Conservation (phyloP, 805 yeast genomes). For the Zygoascus flipseniorum region DNA sequence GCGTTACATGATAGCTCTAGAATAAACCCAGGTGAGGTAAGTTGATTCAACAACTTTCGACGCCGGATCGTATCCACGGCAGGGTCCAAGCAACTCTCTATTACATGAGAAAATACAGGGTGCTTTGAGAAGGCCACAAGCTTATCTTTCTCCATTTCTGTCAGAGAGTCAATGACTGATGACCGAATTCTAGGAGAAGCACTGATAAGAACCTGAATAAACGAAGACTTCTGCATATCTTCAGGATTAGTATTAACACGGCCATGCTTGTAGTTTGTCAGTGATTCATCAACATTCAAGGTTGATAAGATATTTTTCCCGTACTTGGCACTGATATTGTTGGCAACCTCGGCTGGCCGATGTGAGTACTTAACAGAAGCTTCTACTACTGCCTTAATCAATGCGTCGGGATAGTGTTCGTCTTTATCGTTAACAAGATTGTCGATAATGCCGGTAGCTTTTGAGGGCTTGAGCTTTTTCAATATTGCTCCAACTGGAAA, state of each 20-base stretch:
- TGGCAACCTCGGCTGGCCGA: slow-evolving; percentile 8
- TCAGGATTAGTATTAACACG: slow-evolving; percentile 54
- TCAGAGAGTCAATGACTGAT: slow-evolving; percentile 47
- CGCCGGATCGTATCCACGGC: slow-evolving; percentile 45
- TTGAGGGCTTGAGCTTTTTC: slow-evolving; percentile 52
- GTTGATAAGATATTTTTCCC: background rate
- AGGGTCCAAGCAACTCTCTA: slow-evolving; percentile 53
- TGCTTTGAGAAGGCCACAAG: slow-evolving; percentile 71
- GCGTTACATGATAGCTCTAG: slow-evolving; percentile 68
- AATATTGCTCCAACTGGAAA: slow-evolving; percentile 69
- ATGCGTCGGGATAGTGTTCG: slow-evolving; percentile 10
- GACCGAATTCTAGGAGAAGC: slow-evolving; percentile 53
- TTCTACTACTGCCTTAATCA: slow-evolving; percentile 7
- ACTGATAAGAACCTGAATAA: slow-evolving; percentile 62
- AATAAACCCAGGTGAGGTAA: slow-evolving; percentile 39
- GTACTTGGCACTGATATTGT: slow-evolving; percentile 9
- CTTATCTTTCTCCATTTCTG: slow-evolving; percentile 52
- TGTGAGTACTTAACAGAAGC: slow-evolving; percentile 17
- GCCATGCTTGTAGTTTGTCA: background rate
- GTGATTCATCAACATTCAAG: background rate
- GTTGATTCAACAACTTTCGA: slow-evolving; percentile 58
- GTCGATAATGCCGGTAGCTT: slow-evolving; percentile 37
- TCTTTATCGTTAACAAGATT: slow-evolving; percentile 17
- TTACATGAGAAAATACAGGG: slow-evolving; percentile 85
- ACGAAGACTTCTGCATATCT: slow-evolving; percentile 70